phyloP scores from a whole-genome alignment of 805 yeast species.

The Komagataella mondaviorum region DNA sequence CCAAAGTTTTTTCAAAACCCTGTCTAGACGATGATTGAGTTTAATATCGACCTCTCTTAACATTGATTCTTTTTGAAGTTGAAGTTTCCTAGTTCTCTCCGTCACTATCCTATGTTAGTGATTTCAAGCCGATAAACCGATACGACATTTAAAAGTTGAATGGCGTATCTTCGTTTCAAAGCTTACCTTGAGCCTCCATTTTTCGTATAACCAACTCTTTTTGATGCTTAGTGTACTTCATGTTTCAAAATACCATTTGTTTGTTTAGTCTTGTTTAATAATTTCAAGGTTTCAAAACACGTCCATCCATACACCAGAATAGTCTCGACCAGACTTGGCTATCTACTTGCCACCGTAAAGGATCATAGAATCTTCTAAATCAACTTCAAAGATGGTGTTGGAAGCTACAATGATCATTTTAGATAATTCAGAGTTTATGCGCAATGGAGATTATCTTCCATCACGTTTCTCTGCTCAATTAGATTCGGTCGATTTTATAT shows the following conservation, averaged over 20 bases:
- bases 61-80: constrained; percentile 4
- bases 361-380: neutral
- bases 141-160: too few relatives aligned
- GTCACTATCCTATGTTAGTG: neutral
- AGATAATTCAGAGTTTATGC: constrained; percentile 91
- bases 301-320: neutral
- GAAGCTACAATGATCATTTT: constrained; percentile 95
- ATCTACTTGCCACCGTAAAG: neutral
- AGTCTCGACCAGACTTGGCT: neutral
- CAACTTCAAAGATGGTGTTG: constrained; percentile 50
- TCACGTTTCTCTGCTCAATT: constrained; percentile 87
- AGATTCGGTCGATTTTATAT: constrained; percentile 78
- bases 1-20: constrained; percentile 35
- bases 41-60: constrained; percentile 19
- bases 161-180: too few relatives aligned
- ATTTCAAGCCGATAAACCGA: neutral
- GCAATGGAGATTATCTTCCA: constrained; percentile 89
- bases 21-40: constrained; percentile 27
- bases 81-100: neutral
- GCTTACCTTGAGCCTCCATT: neutral
- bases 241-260: neutral
- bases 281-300: neutral
- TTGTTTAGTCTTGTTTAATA: neutral
- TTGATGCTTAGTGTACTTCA: neutral
- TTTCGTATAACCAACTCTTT: neutral